Base-by-base conservation (phyloP, 352 stramenopile species). In the Thraustotheca clavata region DNA sequence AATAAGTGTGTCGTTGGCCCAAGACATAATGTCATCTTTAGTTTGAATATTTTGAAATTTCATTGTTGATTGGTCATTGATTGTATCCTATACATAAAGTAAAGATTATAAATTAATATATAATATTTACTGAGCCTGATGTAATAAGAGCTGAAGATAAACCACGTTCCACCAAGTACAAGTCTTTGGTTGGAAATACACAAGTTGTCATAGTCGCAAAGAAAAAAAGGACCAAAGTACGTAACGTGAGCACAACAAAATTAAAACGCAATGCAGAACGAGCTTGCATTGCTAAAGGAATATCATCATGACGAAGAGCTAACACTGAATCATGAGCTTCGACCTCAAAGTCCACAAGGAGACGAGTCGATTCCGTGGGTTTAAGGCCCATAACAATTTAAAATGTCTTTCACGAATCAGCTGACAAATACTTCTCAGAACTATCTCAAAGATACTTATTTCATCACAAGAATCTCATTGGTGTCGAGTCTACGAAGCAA, bases 31-130 rank as follows among this genome's bases (percentile, higher is more conserved):
- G 24, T 62, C 54, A 5, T 36, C 29, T 22, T 62, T 27, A 5
- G 33, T 2, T 47, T 49, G 54, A 27, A 62, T 62, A 31, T 62
- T 62, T 18, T 46, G 35, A n/a, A 62, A 62, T 27, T 62, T 50
- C 36, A 49, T 62, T 9, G 6, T 50, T 4, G 54, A 47, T 12
- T 55, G 20, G 2, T 36, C 9, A 9, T 27, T 62, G 33, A 62
- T 31, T 7, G 54, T 40, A 40, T 62, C 54, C 54, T 62, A 62
- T 31, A 7, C 7, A 6, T 26, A 16, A 20, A 18, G 16, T 43
- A 43, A 16, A 43, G 20, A 18, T 16, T 20, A 20, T 18, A 43
- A 43, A 20, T 16, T 20, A 20, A 20, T 43, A n/a, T n/a, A n/a
- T 20, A 43, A 18, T 16, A 20, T 20, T 16, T 43, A 43, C 38